phyloP scores from a whole-genome alignment of 371 early-diverging fungal species.

The Lichtheimia ornata region DNA sequence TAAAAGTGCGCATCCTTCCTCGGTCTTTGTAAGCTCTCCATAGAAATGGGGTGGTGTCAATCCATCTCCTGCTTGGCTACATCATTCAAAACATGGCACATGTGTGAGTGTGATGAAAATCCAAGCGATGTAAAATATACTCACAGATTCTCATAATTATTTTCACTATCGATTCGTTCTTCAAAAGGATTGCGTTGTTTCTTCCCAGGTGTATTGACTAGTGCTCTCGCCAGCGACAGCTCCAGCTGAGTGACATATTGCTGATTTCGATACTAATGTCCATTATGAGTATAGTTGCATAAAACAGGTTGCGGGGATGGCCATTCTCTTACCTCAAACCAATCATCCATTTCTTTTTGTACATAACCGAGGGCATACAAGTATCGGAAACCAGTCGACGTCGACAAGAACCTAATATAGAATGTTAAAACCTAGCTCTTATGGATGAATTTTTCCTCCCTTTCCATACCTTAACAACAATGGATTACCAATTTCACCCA shows the following conservation, averaged over 20 bases:
- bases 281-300: background rate
- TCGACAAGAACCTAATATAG: constrained; percentile 61
- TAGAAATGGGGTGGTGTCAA: constrained; percentile 78
- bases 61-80: constrained; percentile 53
- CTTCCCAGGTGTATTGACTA: constrained; percentile 52
- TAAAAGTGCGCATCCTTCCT: constrained; percentile 73
- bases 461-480: constrained; percentile 59
- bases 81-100: background rate
- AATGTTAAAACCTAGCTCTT: background rate
- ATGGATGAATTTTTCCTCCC: background rate
- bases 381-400: constrained; percentile 73
- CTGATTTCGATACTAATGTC: constrained; percentile 66
- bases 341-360: constrained; percentile 78
- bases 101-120: background rate
- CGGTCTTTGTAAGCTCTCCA: constrained; percentile 80
- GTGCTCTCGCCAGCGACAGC: constrained; percentile 68
- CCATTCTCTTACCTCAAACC: constrained; percentile 70
- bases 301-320: background rate
- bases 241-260: constrained; percentile 82
- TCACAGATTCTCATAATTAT: constrained; percentile 47
- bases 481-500: constrained; percentile 74
- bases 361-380: constrained; percentile 74
- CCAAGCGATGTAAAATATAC: background rate
- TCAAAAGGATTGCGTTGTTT: constrained; percentile 47
- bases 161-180: constrained; percentile 50